These are phyloP conservation scores for Chenopodium album DNA, from an alignment of 148 eudicot species.

Conservation along the genomic window DNA sequence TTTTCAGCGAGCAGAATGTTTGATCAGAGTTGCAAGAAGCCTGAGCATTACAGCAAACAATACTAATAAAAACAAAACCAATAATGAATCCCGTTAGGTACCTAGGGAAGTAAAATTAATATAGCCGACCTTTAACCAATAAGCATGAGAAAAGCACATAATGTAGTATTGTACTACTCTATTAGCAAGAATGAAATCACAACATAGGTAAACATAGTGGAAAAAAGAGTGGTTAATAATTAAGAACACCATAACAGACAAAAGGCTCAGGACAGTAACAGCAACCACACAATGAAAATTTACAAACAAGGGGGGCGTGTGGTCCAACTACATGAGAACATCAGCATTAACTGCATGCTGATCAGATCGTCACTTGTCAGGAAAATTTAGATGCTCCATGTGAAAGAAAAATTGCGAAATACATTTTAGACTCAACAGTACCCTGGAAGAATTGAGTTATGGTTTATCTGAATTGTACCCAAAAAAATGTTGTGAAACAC, in stretches of 20 bases:
- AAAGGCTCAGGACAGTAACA: not conserved
- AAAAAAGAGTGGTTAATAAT: not conserved
- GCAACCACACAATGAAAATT: not conserved
- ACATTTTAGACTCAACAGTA: conserved; percentile 15
- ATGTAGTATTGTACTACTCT: too few species aligned
- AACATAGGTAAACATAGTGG: not conserved
- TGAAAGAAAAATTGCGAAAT: not conserved
- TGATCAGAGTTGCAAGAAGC: not conserved
- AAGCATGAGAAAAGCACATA: not conserved
- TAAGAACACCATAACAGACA: not conserved
- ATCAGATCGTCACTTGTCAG: too few species aligned
- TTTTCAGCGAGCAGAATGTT: not conserved
- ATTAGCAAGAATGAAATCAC: too few species aligned
- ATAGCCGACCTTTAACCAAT: too few species aligned
- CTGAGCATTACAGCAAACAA: not conserved
- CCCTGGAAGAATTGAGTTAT: conserved; percentile 76
- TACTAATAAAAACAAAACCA: not conserved
- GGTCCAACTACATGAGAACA: too few species aligned
- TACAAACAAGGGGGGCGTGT: not conserved
- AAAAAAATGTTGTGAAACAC: too few species aligned
- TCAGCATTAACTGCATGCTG: too few species aligned
- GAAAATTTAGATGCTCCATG: not conserved
- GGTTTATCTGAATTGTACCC: conserved; percentile 69
- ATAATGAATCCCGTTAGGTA: not conserved
- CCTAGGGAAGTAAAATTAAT: not conserved